Evolutionary conservation across 495 filamentous ascomycete genomes (phyloP).

Genomic region (Choiromyces venosus): DNA sequence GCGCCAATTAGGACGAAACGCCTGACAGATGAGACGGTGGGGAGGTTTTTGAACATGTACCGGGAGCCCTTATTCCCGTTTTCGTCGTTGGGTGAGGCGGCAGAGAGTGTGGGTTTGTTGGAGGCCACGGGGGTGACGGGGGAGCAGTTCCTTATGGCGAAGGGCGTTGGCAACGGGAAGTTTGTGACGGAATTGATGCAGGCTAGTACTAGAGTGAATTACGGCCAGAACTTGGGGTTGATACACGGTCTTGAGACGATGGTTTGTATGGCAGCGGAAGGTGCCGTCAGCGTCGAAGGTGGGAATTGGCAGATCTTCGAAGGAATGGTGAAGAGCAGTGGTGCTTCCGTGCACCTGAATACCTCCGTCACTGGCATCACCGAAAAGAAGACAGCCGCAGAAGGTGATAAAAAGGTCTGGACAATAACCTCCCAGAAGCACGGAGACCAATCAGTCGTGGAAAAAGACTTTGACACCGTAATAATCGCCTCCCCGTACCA

Average conservation of each 20-base stretch:
- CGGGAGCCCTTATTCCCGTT: conserved; percentile 79
- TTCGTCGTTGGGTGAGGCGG: conserved; percentile 60
- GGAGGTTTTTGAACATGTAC: conserved; percentile 75
- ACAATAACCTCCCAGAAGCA: conserved; percentile 18
- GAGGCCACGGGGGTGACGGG: conserved; percentile 64
- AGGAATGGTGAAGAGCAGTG: conserved; percentile 63
- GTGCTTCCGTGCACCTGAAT: conserved; percentile 60
- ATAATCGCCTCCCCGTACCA: conserved; percentile 74
- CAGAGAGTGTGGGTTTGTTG: conserved; percentile 60
- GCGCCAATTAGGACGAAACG: conserved; percentile 68
- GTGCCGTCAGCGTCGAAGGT: conserved; percentile 69
- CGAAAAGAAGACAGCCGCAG: conserved; percentile 44
- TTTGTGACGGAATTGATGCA: conserved; percentile 86
- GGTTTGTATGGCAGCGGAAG: conserved; percentile 88
- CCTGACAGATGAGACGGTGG: conserved; percentile 65
- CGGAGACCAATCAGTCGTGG: conserved; percentile 28
- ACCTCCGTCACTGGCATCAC: conserved; percentile 61
- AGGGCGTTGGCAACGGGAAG: conserved; percentile 53
- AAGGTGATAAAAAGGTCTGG: conserved; percentile 28
- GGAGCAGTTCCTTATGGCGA: conserved; percentile 60
- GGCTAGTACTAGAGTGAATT: conserved; percentile 89
- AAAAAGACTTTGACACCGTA: conserved; percentile 64
- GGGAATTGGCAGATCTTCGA: conserved; percentile 97
- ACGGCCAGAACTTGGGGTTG: conserved; percentile 75
- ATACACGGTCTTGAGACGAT: conserved; percentile 90